Evolutionary conservation across 2,329 filamentous ascomycete genomes (phyloP).

Genomic region (Beauveria brongniartii): DNA sequence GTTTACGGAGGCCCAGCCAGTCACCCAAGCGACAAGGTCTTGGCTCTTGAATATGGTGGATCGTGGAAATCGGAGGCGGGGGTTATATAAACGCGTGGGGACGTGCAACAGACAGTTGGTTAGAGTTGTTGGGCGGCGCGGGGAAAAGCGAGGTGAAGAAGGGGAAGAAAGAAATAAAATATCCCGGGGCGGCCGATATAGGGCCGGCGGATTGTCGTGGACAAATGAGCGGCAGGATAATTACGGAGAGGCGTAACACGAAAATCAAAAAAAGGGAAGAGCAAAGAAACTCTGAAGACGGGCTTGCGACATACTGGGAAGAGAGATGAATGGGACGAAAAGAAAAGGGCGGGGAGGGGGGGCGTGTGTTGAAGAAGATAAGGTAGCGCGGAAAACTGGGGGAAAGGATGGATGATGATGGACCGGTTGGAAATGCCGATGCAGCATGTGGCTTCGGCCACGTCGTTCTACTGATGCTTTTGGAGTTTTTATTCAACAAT

Average conservation of each 20-base stretch:
- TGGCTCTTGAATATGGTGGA: background rate
- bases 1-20: constrained; percentile 7
- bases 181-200: constrained; percentile 3
- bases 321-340: constrained; percentile 1
- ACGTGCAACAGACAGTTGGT: background rate
- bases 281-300: background rate
- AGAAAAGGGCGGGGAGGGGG: background rate
- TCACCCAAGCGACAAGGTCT: background rate
- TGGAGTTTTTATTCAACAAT: too few species aligned
- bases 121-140: background rate
- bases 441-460: background rate
- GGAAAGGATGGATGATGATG: background rate
- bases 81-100: background rate
- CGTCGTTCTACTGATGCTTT: background rate
- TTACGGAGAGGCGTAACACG: constrained; percentile 5
- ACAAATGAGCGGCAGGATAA: constrained; percentile 6
- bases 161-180: background rate
- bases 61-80: constrained; percentile 5
- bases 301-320: background rate
- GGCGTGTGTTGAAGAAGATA: constrained; percentile 4
- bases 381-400: background rate
- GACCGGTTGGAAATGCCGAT: constrained; percentile 4
- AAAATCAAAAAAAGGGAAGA: background rate
- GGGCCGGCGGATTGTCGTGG: constrained; percentile 12
- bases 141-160: background rate